Evolutionary conservation across 1,284 basidiomycete genomes (phyloP), one percentile per base, ranked within the genome.

Genomic region (Cutaneotrichosporon dermatis): DNA sequence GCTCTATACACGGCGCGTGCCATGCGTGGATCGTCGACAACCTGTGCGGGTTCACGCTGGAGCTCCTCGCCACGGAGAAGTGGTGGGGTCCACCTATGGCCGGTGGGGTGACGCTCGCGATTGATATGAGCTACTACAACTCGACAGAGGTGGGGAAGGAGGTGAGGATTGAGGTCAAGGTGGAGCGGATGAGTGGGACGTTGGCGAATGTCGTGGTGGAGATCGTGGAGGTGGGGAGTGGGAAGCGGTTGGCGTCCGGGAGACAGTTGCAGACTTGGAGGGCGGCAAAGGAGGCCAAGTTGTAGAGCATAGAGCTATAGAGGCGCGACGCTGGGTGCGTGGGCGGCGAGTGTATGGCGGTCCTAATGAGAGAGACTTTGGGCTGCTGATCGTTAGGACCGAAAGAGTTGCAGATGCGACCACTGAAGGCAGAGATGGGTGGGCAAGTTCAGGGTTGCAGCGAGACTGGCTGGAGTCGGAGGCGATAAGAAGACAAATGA

Each of bases 61-160:
- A 42, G 7, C 3, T 52, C 7, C 11, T 42, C 5, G 10, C 16
- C 11, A 33, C 51, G 9, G n/a, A 15, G 1, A 9, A 53, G 16
- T 74, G 71, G 59, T 74, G 72, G 72, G 71, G 67, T 43, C 54
- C 56, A 35, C 72, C 70, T 5, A 67, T 70, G 63, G 42, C 66
- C 2, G 55, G 59, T 7, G 72, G 72, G 9, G 70, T 73, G 1
- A 67, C 66, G 10, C 42, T 71, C 9, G 54, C 60, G 10, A 55
- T 74, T 41, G 63, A 72, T 37, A 61, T 68, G 35, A 57, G 66
- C 37, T 74, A 69, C 50, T 56, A 64, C 25, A 61, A 69, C 45
- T 61, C 70, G 3, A 50, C 56, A 10, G 13, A 45, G 9, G 12
- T 52, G 35, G 62, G 62, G 4, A 53, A 39, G 5, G 45, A 48